A percentile compares a stretch with the other conserved stretches of the same genome.
phyloP scores from a whole-genome alignment of 129 eudicot species.

The Flaveria robusta region DNA sequence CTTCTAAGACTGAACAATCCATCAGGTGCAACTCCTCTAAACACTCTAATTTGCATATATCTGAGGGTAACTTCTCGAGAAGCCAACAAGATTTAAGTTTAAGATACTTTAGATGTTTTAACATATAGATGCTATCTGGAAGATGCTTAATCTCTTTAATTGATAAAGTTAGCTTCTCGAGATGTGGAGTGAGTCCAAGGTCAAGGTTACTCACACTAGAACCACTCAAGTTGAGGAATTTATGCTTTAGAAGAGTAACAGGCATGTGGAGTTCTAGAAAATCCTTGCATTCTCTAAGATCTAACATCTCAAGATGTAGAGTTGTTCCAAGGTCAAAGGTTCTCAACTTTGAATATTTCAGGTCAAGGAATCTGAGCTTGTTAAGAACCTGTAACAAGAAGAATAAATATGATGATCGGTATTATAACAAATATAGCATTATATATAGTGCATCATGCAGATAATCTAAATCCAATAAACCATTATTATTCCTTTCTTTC shows the following conservation, averaged over 20 bases:
- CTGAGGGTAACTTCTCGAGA: not conserved
- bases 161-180: not conserved
- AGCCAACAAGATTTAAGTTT: not conserved
- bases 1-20: not conserved
- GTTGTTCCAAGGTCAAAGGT: not conserved
- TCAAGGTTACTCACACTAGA: not conserved
- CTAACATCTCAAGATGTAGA: not conserved
- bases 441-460: not conserved
- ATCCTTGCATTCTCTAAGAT: not conserved
- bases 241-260: not conserved
- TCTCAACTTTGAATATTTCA: not conserved
- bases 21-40: not conserved
- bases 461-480: not conserved
- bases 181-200: not conserved
- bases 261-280: not conserved
- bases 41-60: not conserved
- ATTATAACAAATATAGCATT: not conserved
- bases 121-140: constrained; percentile 15
- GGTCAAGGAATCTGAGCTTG: not conserved
- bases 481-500: constrained; percentile 9
- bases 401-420: not conserved
- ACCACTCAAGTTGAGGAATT: not conserved
- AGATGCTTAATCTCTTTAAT: not conserved
- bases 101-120: not conserved
- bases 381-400: too few species aligned